These are phyloP conservation scores for Puccinia horiana DNA, from an alignment of 1,284 basidiomycete species.

Conservation along the genomic window DNA sequence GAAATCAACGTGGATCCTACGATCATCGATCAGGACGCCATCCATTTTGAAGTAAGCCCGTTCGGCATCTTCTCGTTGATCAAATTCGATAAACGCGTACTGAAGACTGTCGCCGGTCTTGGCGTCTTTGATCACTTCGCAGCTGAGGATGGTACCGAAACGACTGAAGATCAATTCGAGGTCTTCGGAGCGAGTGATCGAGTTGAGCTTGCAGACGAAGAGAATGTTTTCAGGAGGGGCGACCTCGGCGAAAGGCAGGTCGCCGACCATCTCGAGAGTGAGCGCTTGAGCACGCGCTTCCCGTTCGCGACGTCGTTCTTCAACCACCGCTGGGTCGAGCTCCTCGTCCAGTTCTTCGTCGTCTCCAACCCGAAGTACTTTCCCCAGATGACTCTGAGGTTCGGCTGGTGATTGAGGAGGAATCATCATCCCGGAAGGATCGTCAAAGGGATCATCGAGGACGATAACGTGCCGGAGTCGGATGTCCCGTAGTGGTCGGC, in stretches of 20 bases:
- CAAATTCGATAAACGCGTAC: conserved; percentile 99
- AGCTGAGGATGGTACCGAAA: conserved; percentile 92
- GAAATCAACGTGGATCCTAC: conserved; percentile 98
- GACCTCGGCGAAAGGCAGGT: conserved; percentile 95
- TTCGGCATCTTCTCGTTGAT: conserved; percentile 86
- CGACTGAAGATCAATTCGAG: conserved; percentile 94
- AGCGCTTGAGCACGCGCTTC: conserved; percentile 89
- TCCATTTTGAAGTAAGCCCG: conserved; percentile 99
- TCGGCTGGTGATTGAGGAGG: conserved; percentile 73
- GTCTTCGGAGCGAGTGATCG: conserved; percentile 92
- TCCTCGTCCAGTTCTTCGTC: conserved; percentile 73
- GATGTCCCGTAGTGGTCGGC: conserved; percentile 87
- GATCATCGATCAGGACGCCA: conserved; percentile 96
- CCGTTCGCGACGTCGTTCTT: conserved; percentile 73
- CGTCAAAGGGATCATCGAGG: conserved; percentile 92
- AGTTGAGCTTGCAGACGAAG: conserved; percentile 97
- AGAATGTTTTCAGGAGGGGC: conserved; percentile 96
- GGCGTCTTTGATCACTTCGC: conserved; percentile 94
- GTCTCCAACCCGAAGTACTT: conserved; percentile 73
- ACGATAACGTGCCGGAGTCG: conserved; percentile 88
- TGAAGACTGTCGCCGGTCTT: conserved; percentile 93
- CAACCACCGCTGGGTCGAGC: conserved; percentile 70
- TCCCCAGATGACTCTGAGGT: conserved; percentile 57
- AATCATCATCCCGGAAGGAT: conserved; percentile 73
- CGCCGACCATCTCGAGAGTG: conserved; percentile 98